These are phyloP conservation scores for Achaetomium macrosporum DNA, from an alignment of 2,329 filamentous ascomycete species.

Conservation along the genomic window DNA sequence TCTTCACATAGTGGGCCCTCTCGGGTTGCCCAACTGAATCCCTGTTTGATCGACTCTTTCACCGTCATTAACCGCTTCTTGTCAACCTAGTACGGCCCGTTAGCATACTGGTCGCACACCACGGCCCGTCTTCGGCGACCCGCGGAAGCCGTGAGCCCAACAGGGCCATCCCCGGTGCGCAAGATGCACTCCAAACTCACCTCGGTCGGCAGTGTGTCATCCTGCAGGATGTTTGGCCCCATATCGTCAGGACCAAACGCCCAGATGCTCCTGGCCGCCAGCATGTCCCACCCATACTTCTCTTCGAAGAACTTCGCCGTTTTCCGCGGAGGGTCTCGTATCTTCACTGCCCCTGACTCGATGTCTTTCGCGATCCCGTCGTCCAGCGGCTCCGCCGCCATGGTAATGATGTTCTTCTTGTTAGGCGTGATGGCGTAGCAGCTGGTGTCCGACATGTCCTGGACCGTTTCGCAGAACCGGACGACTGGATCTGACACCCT, in stretches of 20 bases:
- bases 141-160: conserved; percentile 11
- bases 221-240: conserved; percentile 91
- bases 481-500: conserved; percentile 98
- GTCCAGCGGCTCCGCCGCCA: conserved; percentile 94
- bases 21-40: conserved; percentile 92
- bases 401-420: conserved; percentile 99
- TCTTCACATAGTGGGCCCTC: conserved; percentile 98
- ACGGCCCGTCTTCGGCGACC: conserved; percentile 14
- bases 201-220: conserved; percentile 90
- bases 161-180: background rate
- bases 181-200: conserved; percentile 38
- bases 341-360: conserved; percentile 81
- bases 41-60: conserved; percentile 87
- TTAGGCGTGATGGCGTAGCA: conserved; percentile 97
- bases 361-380: conserved; percentile 94
- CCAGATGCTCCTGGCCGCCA: conserved; percentile 94
- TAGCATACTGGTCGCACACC: conserved; percentile 11
- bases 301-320: conserved; percentile 97
- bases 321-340: conserved; percentile 86
- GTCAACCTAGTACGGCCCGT: conserved; percentile 57
- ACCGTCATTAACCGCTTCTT: conserved; percentile 84
- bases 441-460: conserved; percentile 94
- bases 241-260: conserved; percentile 95
- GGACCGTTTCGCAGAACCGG: conserved; percentile 94
- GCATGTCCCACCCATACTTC: conserved; percentile 92